A percentile compares a stretch with the other conserved stretches of the same genome.
phyloP scores from a whole-genome alignment of 2,329 filamentous ascomycete species.

The Pseudocercospora fuligena region DNA sequence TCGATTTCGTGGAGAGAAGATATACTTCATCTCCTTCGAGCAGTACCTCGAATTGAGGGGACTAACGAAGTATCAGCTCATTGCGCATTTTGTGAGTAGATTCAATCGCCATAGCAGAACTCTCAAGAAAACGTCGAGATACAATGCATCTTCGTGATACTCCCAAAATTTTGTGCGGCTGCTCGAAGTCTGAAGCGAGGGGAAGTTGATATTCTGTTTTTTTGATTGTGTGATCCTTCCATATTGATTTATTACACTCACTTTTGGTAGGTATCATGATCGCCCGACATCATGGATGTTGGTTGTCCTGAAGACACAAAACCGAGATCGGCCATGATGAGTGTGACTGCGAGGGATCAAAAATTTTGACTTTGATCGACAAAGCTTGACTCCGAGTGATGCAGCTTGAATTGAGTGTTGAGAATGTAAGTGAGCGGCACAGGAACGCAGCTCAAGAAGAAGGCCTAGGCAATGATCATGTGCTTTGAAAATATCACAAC shows the following conservation, averaged over 20 bases:
- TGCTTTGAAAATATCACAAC: conserved; percentile 1
- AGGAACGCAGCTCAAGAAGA: not conserved
- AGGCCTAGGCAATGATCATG: not conserved
- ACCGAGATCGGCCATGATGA: conserved; percentile 1
- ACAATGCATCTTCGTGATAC: not conserved
- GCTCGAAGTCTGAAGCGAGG: not conserved
- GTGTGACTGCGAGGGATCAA: not conserved
- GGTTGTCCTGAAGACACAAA: conserved; percentile 22
- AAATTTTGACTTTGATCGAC: not conserved
- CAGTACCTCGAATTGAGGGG: conserved; percentile 74
- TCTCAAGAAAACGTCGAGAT: not conserved
- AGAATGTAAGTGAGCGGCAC: not conserved
- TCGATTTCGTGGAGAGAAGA: conserved; percentile 78
- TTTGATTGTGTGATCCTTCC: not conserved
- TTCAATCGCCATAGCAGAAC: not conserved
- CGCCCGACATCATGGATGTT: conserved; percentile 31
- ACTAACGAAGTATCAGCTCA: conserved; percentile 56
- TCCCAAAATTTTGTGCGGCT: conserved; percentile 6
- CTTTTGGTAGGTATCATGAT: conserved; percentile 41
- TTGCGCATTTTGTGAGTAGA: not conserved
- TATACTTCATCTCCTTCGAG: conserved; percentile 72
- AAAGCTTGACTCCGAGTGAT: not conserved
- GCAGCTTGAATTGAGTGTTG: not conserved
- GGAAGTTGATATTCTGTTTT: too few relatives aligned
- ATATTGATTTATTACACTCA: conserved; percentile 20